A percentile compares a stretch with the other conserved stretches of the same genome.
Conservation (phyloP, 371 early-diverging fungal genomes). For the Mortierella sp. region DNA sequence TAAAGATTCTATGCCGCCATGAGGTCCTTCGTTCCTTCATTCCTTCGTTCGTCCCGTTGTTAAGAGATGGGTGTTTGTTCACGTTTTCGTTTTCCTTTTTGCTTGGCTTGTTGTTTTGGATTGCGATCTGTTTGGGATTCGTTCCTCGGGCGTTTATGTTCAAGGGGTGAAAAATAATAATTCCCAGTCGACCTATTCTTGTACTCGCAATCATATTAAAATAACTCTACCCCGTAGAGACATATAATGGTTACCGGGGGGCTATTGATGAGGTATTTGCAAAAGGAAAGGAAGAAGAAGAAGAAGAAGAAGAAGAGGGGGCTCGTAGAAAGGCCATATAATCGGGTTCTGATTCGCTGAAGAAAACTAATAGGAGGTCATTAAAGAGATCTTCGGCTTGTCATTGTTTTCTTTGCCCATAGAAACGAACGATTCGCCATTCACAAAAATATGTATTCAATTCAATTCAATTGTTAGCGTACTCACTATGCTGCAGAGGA, state of each 20-base stretch:
- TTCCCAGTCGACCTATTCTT: too few species aligned
- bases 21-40: not conserved
- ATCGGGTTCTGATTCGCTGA: not conserved
- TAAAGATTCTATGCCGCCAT: conserved; percentile 2
- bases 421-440: too few species aligned
- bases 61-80: too few species aligned
- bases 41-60: not conserved
- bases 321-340: not conserved
- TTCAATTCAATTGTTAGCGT: not conserved
- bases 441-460: not conserved
- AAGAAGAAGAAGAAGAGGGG: not conserved
- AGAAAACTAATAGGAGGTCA: not conserved
- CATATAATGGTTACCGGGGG: not conserved
- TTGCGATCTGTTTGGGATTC: conserved; percentile 6
- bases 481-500: not conserved
- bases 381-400: not conserved
- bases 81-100: not conserved
- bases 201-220: conserved; percentile 8
- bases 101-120: not conserved
- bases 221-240: too few species aligned
- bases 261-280: too few species aligned
- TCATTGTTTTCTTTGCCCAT: not conserved
- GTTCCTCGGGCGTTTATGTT: not conserved
- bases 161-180: too few species aligned
- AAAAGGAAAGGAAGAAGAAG: not conserved